Conservation (phyloP, 495 filamentous ascomycete genomes). For the Tuber melanosporum region DNA sequence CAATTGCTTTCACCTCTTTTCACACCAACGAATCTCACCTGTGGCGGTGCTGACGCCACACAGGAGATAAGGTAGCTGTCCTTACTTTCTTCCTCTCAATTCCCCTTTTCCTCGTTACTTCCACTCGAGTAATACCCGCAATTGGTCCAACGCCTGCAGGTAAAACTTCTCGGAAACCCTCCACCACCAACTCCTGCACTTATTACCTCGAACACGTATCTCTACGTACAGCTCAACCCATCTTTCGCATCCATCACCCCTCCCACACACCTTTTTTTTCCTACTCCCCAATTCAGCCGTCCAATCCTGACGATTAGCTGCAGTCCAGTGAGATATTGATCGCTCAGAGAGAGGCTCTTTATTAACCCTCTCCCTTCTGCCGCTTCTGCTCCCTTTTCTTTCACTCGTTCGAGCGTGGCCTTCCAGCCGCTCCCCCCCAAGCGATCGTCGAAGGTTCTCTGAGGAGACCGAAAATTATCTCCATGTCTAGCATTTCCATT, state of each 20-base stretch:
- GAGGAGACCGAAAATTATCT: constrained; percentile 32
- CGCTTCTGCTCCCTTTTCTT: constrained; percentile 16
- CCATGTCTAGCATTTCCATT: constrained; percentile 83
- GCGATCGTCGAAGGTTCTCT: constrained; percentile 6
- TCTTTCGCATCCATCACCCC: constrained; percentile 1
- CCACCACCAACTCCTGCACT: not conserved
- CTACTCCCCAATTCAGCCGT: not conserved
- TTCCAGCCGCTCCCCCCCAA: constrained; percentile 10
- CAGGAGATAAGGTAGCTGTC: not conserved
- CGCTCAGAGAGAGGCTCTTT: not conserved
- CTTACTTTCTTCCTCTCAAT: not conserved
- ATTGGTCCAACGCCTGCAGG: not conserved
- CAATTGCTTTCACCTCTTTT: no score
- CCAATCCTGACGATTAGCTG: not conserved
- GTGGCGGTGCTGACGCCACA: not conserved
- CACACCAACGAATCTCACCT: not conserved
- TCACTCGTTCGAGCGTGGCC: constrained; percentile 14
- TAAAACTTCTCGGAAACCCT: constrained; percentile 1
- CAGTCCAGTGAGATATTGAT: not conserved
- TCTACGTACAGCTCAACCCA: not conserved
- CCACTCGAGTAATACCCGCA: not conserved
- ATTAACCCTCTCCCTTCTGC: not conserved
- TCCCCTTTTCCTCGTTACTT: not conserved
- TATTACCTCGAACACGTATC: not conserved
- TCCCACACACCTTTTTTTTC: not conserved